Percentiles rank a stretch among this genome's conserved stretches.
Evolutionary conservation across 495 filamentous ascomycete genomes (phyloP).

Genomic region (Delitschia confertaspora): DNA sequence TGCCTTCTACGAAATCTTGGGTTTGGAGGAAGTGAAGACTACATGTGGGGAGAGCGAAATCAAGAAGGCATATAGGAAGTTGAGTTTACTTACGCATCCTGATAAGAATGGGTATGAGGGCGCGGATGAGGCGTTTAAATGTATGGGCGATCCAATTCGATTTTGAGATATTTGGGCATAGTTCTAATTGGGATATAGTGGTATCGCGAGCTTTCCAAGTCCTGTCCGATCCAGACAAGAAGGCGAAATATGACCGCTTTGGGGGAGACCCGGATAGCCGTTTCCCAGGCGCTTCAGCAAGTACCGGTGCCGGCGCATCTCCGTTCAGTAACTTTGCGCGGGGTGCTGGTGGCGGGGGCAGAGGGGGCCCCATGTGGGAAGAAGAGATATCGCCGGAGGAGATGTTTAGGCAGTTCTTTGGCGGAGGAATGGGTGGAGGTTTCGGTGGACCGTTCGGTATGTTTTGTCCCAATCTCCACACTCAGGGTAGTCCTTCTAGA

Average conservation of each 20-base stretch:
- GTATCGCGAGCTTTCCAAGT: slow-evolving; percentile 89
- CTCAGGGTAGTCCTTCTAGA: neutral
- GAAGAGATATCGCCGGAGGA: slow-evolving; percentile 95
- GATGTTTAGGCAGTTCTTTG: slow-evolving; percentile 92
- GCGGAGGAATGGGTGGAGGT: slow-evolving; percentile 52
- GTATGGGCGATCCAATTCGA: slow-evolving; percentile 39
- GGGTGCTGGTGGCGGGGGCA: slow-evolving; percentile 36
- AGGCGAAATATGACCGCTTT: slow-evolving; percentile 72
- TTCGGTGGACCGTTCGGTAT: slow-evolving; percentile 58
- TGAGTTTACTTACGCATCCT: slow-evolving; percentile 81
- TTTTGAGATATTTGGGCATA: neutral
- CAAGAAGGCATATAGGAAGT: slow-evolving; percentile 91
- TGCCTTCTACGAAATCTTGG: slow-evolving; percentile 86
- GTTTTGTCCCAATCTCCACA: slow-evolving; percentile 8
- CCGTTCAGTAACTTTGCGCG: slow-evolving; percentile 68
- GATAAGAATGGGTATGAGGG: slow-evolving; percentile 98
- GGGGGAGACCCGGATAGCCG: slow-evolving; percentile 87
- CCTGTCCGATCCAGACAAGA: slow-evolving; percentile 87
- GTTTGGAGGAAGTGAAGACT: slow-evolving; percentile 48
- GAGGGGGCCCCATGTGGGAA: slow-evolving; percentile 54
- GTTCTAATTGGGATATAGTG: slow-evolving; percentile 44
- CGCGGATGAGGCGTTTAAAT: slow-evolving; percentile 94
- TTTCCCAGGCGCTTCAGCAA: slow-evolving; percentile 53
- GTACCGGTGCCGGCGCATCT: slow-evolving; percentile 33
- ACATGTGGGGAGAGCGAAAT: slow-evolving; percentile 69